Conservation (phyloP, 2,329 filamentous ascomycete genomes). For the Acrocalymma vagum region DNA sequence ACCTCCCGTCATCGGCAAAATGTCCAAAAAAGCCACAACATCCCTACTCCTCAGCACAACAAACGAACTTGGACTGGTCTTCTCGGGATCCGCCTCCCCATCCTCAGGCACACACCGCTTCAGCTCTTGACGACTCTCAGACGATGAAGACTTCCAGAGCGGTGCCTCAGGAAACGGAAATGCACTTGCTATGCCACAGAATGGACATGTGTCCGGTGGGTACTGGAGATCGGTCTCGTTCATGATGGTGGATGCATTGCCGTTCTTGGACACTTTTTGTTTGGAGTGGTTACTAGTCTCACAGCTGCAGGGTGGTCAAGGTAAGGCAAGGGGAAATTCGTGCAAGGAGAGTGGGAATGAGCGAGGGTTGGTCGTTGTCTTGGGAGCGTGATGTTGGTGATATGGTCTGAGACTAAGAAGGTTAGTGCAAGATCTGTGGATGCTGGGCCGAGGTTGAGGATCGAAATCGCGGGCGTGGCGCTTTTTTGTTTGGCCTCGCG, state of each 20-base stretch:
- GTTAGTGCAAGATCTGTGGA: conserved; percentile 14
- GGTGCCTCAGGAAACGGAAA: conserved; percentile 47
- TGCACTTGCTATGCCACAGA: conserved; percentile 65
- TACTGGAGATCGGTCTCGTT: conserved; percentile 48
- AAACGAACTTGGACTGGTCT: conserved; percentile 53
- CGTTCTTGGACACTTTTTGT: neutral
- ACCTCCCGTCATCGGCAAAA: conserved; percentile 83
- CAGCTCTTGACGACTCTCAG: conserved; percentile 17
- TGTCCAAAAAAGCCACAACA: conserved; percentile 90
- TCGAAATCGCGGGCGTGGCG: conserved; percentile 9
- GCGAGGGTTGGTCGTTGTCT: neutral
- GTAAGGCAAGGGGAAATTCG: no score
- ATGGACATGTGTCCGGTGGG: conserved; percentile 59
- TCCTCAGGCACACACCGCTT: conserved; percentile 32
- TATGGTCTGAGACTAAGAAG: conserved; percentile 4
- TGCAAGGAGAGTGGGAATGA: conserved; percentile 6
- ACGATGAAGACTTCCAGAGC: conserved; percentile 12
- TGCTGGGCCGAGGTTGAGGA: conserved; percentile 16
- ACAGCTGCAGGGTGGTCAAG: no score
- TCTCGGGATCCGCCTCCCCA: conserved; percentile 30
- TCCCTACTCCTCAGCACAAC: conserved; percentile 80
- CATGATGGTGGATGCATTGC: conserved; percentile 21
- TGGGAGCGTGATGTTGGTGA: neutral
- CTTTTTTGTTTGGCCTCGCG: conserved; percentile 12
- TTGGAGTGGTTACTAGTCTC: no score